phyloP scores from a whole-genome alignment of 1,139 yeast genomes.

The Candida neerlandica region DNA sequence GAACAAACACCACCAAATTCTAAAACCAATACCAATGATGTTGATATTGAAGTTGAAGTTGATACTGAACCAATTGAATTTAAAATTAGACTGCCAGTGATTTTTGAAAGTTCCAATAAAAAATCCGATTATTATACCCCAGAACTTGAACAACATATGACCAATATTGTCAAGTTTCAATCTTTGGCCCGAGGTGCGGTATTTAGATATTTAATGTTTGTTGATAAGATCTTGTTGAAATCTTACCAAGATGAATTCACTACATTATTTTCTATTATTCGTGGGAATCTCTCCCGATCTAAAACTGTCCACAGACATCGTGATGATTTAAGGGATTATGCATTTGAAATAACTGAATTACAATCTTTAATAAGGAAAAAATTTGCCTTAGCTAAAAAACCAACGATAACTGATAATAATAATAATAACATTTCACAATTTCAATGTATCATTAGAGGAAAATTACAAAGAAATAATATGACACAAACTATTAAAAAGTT shows the following conservation, averaged over 20 bases:
- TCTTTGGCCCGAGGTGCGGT: constrained; percentile 68
- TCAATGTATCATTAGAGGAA: constrained; percentile 36
- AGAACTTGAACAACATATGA: constrained; percentile 26
- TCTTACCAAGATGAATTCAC: constrained; percentile 53
- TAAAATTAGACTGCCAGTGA: constrained; percentile 6
- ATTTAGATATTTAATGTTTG: constrained; percentile 62
- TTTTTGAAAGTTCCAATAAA: constrained; percentile 3
- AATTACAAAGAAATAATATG: constrained; percentile 19
- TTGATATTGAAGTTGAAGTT: neutral
- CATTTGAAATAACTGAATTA: constrained; percentile 32
- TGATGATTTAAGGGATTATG: constrained; percentile 32
- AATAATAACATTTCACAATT: constrained; percentile 17
- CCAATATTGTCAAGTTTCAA: constrained; percentile 50
- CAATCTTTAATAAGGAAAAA: constrained; percentile 41
- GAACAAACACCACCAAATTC: neutral
- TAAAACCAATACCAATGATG: too few species aligned
- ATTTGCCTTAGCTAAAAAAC: constrained; percentile 19
- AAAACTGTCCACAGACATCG: constrained; percentile 44
- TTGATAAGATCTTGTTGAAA: constrained; percentile 58
- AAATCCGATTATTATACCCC: constrained; percentile 22
- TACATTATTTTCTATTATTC: constrained; percentile 35
- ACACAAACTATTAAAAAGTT: constrained; percentile 15
- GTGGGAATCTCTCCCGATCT: constrained; percentile 41
- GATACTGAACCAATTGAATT: neutral
- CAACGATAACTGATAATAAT: constrained; percentile 16